Conservation (phyloP, 2,329 filamentous ascomycete species). For the Cladophialophora immunda region DNA sequence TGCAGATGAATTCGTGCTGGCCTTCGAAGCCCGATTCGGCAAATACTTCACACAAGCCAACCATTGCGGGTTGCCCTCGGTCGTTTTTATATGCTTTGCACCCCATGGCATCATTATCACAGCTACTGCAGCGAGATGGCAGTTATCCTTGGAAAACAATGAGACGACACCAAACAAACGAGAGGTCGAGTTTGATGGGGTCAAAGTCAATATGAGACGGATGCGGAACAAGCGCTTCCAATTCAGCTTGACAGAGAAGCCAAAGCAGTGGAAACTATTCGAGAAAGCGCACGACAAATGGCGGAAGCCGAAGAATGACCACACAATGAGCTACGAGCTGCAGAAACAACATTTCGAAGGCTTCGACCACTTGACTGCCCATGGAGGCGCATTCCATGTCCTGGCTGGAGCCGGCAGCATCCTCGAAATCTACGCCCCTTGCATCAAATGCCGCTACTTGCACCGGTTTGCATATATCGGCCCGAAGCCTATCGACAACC, state of each 20-base stretch:
- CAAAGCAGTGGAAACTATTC: background rate
- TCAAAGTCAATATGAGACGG: background rate
- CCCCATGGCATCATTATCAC: slow-evolving; percentile 10
- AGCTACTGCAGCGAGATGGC: slow-evolving; percentile 17
- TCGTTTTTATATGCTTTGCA: slow-evolving; percentile 20
- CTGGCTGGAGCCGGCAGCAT: slow-evolving; percentile 17
- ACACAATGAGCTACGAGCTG: background rate
- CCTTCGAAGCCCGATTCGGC: slow-evolving; percentile 21
- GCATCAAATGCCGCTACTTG: slow-evolving; percentile 20
- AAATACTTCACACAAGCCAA: slow-evolving; percentile 19
- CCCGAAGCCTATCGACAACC: slow-evolving; percentile 2
- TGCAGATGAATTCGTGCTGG: slow-evolving; percentile 18
- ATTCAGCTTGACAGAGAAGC: background rate
- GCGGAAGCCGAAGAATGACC: background rate
- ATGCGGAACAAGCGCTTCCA: slow-evolving; percentile 4
- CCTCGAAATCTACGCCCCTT: slow-evolving; percentile 14
- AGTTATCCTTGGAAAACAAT: background rate
- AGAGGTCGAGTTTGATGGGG: background rate
- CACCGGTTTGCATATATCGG: slow-evolving; percentile 14
- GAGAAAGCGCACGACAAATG: background rate
- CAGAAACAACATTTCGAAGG: background rate
- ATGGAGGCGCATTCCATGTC: slow-evolving; percentile 16
- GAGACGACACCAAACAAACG: too few relatives aligned
- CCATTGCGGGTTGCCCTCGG: slow-evolving; percentile 14
- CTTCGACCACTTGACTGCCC: background rate